A percentile compares a stretch with the other conserved stretches of the same genome.
These are phyloP conservation scores for Stenogyne calaminthoides DNA, from an alignment of 305 asterid species.

Conservation along the genomic window DNA sequence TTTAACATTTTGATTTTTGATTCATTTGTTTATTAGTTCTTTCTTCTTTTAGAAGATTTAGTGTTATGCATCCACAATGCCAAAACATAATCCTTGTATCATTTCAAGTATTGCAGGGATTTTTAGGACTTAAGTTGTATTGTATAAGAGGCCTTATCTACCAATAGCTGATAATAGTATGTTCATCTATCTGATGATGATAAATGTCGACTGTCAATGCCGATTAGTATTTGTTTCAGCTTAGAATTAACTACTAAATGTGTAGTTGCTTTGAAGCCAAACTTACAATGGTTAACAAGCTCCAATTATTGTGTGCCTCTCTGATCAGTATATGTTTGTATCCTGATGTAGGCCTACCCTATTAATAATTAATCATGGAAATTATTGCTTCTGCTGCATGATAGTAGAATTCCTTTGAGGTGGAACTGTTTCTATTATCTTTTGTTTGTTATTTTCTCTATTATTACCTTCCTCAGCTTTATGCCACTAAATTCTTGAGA, in stretches of 20 bases:
- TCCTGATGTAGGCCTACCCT: not conserved
- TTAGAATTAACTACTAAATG: not conserved
- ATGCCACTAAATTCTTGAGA: not conserved
- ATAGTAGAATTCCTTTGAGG: no score
- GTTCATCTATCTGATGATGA: not conserved
- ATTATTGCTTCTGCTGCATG: not conserved
- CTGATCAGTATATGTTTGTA: not conserved
- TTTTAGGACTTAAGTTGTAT: conserved; percentile 1
- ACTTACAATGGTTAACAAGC: not conserved
- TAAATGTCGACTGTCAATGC: not conserved
- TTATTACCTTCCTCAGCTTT: not conserved
- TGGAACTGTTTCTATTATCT: not conserved
- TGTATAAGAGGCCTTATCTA: not conserved
- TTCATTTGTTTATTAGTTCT: not conserved
- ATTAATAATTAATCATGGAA: not conserved
- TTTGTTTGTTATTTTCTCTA: not conserved
- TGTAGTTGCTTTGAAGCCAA: not conserved
- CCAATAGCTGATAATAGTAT: not conserved
- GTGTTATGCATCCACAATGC: conserved; percentile 7
- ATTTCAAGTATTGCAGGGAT: conserved; percentile 1
- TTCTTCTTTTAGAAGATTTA: not conserved
- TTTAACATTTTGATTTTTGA: not conserved
- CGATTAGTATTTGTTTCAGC: not conserved
- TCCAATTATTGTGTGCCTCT: not conserved
- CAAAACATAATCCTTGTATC: not conserved